These are phyloP conservation scores for Trypanosoma theileri DNA, from an alignment of 208 protist genomes.

Conservation along the genomic window DNA sequence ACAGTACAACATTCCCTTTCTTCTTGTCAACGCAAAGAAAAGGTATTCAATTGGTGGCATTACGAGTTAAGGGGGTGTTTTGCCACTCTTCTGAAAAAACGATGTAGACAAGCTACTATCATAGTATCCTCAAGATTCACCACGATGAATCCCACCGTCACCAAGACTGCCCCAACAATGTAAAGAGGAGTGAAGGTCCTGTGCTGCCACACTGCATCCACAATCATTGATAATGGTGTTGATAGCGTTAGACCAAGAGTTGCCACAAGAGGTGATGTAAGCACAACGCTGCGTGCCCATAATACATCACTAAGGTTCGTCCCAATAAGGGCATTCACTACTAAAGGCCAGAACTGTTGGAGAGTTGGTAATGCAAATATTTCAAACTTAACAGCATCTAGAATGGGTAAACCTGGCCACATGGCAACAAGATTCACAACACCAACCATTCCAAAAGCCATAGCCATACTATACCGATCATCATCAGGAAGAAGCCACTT, in stretches of 20 bases:
- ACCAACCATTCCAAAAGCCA: conserved; percentile 89
- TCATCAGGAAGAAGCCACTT: conserved; percentile 82
- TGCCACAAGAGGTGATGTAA: conserved; percentile 90
- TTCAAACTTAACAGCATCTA: conserved; percentile 63
- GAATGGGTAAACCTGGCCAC: conserved; percentile 71
- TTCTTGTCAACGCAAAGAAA: too few species aligned
- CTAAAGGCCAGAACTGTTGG: conserved; percentile 67
- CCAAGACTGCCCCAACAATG: conserved; percentile 64
- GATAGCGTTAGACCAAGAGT: conserved; percentile 88
- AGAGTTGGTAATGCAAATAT: conserved; percentile 57
- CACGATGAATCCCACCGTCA: conserved; percentile 79
- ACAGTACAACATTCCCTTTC: too few species aligned
- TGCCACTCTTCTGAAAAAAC: conserved; percentile 6
- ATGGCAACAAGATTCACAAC: conserved; percentile 70
- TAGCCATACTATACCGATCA: conserved; percentile 79
- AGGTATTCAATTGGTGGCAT: too few species aligned
- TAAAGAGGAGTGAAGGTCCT: conserved; percentile 56
- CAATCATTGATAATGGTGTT: conserved; percentile 88
- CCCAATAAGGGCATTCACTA: conserved; percentile 83
- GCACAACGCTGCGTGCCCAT: conserved; percentile 87
- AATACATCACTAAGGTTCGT: conserved; percentile 92
- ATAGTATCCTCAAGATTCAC: conserved; percentile 49
- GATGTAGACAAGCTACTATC: neutral
- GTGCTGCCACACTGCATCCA: conserved; percentile 61
- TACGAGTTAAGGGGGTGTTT: neutral